A percentile compares a stretch with the other conserved stretches of the same genome.
Conservation (phyloP, 306 rosid species). For the Prunus dulcis region DNA sequence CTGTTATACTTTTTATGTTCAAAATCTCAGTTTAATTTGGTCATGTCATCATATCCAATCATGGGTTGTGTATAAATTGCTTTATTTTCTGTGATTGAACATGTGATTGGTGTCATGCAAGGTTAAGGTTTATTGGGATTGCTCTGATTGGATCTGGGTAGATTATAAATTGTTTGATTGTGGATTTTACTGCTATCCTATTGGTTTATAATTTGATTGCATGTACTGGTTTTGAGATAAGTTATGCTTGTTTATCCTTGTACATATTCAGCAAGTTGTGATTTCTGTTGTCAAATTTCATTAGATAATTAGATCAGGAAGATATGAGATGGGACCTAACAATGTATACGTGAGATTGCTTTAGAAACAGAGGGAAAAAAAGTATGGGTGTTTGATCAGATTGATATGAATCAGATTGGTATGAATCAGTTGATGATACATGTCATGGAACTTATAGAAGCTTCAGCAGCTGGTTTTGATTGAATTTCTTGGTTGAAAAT, state of each 20-base stretch:
- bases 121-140: neutral
- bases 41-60: neutral
- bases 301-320: neutral
- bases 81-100: neutral
- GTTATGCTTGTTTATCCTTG: neutral
- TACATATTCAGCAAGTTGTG: neutral
- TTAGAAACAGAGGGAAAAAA: neutral
- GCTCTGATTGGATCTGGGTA: constrained; percentile 3
- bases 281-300: neutral
- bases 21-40: neutral
- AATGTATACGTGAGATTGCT: neutral
- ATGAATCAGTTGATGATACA: neutral
- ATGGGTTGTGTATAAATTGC: neutral
- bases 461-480: neutral
- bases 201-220: neutral
- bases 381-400: neutral
- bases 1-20: neutral
- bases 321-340: neutral
- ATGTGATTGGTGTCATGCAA: neutral
- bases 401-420: neutral
- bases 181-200: neutral
- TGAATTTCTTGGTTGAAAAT: neutral
- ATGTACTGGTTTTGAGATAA: no score
- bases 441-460: neutral
- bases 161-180: neutral